Evolutionary conservation across 345 rosid genomes (phyloP), one percentile per base, ranked within the genome.

Genomic region (Garcia nutans): DNA sequence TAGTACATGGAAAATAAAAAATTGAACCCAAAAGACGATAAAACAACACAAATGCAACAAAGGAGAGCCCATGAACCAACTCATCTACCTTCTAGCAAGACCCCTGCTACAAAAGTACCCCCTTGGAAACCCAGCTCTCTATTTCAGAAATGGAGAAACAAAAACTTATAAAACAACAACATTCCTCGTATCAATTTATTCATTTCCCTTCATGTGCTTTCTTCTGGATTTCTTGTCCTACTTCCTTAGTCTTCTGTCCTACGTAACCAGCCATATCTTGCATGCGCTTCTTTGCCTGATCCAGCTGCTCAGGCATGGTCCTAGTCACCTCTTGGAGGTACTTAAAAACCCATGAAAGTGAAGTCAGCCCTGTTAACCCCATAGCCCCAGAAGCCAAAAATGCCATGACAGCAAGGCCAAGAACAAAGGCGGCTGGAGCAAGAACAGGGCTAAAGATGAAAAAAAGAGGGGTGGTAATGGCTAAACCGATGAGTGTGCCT

Each of bases 401-500:
- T 2, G 90, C 86, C 1, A 81, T 74, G 1, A 77, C 50, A 0
- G 93, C 85, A 20, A 83, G 74, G 54, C 82, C 88, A 10, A 90
- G 17, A 59, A 82, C 81, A 70, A 90, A 56, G n/a, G 90, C 84
- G 2, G 90, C 85, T 0, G 90, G 93, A 58, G 88, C 86, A n/a
- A 89, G 72, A 61, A 89, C 85, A 22, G 91, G 91, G 76, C 90
- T 85, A 75, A 86, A 89, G 68, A 89, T 65, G 24, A 88, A 62
- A 66, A 89, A 89, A 5, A 89, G 68, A 1, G 93, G 93, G 17
- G 83, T 28, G 17, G 86, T 47, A 3, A 85, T 16, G 13, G 85
- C 64, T 8, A 88, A 68, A 2, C 87, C 88, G 10, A 82, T 72
- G 60, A 88, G 82, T 0, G 90, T 83, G 26, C 86, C 87, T 0